These are phyloP conservation scores for Naumovozyma baii DNA, from an alignment of 805 yeast species.

Conservation along the genomic window DNA sequence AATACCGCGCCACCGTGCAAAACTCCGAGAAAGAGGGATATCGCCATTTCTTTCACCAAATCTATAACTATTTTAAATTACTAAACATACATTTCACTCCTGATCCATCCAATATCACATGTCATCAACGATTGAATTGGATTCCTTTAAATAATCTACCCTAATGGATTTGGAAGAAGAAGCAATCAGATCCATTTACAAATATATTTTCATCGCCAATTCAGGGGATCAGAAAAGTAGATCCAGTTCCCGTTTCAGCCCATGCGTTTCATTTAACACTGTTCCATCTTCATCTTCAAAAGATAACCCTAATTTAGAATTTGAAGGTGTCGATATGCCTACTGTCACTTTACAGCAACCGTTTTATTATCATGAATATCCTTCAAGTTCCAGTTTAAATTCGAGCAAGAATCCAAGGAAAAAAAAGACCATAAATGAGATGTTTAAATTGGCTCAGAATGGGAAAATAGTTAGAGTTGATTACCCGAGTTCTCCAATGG, in stretches of 20 bases:
- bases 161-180: not conserved
- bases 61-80: too few relatives aligned
- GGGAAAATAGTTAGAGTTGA: slow-evolving; percentile 25
- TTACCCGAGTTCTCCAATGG: slow-evolving; percentile 25
- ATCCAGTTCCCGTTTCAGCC: not conserved
- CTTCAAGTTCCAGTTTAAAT: not conserved
- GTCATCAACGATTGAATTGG: too few relatives aligned
- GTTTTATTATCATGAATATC: not conserved
- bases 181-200: not conserved
- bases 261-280: slow-evolving; percentile 27
- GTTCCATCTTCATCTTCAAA: slow-evolving; percentile 22
- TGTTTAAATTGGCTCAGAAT: slow-evolving; percentile 16
- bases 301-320: slow-evolving; percentile 11
- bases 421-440: slow-evolving; percentile 2
- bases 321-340: slow-evolving; percentile 17
- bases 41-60: too few relatives aligned
- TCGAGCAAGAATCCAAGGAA: not conserved
- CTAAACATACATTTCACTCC: too few relatives aligned
- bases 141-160: too few relatives aligned
- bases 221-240: not conserved
- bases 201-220: not conserved
- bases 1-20: too few relatives aligned
- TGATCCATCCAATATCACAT: too few relatives aligned
- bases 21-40: too few relatives aligned
- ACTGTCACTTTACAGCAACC: not conserved